Base-by-base conservation (phyloP, 2,329 filamentous ascomycete genomes). In the Akanthomyces uredinophilus region DNA sequence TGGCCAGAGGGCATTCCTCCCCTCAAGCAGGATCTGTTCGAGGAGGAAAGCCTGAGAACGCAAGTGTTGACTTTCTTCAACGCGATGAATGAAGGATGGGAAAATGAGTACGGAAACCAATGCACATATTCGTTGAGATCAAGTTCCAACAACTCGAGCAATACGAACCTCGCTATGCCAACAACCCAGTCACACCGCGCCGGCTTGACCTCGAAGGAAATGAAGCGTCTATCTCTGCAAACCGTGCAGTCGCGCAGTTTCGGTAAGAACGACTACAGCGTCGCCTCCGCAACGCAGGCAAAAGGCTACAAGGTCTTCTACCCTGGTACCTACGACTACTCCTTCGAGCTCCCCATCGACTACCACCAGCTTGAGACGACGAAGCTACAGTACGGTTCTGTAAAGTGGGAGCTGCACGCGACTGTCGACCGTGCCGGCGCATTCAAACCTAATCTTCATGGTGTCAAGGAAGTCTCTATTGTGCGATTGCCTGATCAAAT, bases 1-100 rank as follows among this genome's bases (percentile, higher is more conserved):
- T 99, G 95, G 95, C 94, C 95, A 18, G 95, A 98, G 78, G 92
- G 92, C 56, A 95, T 98, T 35, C 94, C 95, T 3, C 92, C 93
- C 0, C 83, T 88, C 62, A 96, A 96, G 74, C 83, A 88, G 1
- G 90, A 96, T 46, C 87, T 91, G 59, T 89, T 86, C 69, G 92
- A 98, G 71, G 90, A 91, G 65, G 90, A 95, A 67, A 91, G 87
- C 4, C 82, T 98, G 64, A 88, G 96, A 75, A 94, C 90, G 46
- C 93, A 97, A 70, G 94, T 87, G 20, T 87, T 92, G 76, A 94
- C 89, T 0, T 98, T 98, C 72, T 99, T 97, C 80, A 96, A 97
- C 70, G 89, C 90, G 53, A 78, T 83, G 70, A 83, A 86, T 65
- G 80, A 84, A 61, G 79, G 79, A 4, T 85, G 84, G 79, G 83